A percentile compares a stretch with the other conserved stretches of the same genome.
phyloP scores from a whole-genome alignment of 208 protist genomes.

The Acanthamoeba lenticulata region DNA sequence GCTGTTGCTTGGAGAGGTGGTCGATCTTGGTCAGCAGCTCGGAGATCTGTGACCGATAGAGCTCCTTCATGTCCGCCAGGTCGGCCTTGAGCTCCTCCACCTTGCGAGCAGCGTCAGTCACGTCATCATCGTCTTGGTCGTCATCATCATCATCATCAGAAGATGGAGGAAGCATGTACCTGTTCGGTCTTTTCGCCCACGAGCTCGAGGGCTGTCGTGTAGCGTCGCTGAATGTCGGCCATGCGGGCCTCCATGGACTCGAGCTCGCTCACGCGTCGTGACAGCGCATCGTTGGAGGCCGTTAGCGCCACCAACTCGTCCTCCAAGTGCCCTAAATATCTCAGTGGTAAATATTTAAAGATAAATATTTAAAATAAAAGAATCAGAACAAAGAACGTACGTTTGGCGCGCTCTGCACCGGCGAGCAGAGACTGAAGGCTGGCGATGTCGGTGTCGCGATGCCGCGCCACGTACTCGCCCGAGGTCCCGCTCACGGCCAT shows the following conservation, averaged over 20 bases:
- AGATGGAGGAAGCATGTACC: background rate
- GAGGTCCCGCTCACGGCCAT: too few relatives aligned
- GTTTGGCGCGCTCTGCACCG: background rate
- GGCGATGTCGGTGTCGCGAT: conserved; percentile 32
- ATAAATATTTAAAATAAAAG: background rate
- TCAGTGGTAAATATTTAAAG: background rate
- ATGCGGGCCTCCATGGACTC: background rate
- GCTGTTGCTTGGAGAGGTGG: background rate
- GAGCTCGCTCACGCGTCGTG: background rate
- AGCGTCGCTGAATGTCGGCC: conserved; percentile 32
- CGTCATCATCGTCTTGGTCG: background rate
- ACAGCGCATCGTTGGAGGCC: conserved; percentile 27
- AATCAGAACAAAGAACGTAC: background rate
- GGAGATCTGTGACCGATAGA: conserved; percentile 43
- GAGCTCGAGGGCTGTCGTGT: conserved; percentile 1
- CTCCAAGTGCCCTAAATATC: background rate
- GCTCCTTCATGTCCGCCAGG: conserved; percentile 39
- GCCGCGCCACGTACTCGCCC: background rate
- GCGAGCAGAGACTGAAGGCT: background rate
- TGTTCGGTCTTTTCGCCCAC: conserved; percentile 44
- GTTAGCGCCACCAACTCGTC: conserved; percentile 59
- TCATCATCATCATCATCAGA: background rate
- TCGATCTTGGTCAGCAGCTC: conserved; percentile 54
- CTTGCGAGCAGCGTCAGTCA: too few relatives aligned
- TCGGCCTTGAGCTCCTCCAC: conserved; percentile 59